Percentiles rank a stretch among this genome's conserved stretches.
Conservation (phyloP, 2,329 filamentous ascomycete species). For the Phaeoacremonium minimum region DNA sequence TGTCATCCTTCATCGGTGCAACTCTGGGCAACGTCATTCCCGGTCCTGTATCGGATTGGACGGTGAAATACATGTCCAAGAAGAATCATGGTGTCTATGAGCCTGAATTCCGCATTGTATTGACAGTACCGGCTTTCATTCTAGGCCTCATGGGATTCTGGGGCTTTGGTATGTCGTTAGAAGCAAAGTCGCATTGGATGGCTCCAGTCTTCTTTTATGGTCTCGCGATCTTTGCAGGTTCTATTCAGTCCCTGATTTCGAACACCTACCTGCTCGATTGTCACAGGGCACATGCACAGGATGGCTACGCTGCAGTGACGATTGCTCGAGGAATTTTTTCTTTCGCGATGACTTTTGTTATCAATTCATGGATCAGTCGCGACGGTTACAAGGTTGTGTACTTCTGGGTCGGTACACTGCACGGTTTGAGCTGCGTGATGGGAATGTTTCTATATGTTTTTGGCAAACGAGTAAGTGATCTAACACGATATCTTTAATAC, state of each 20-base stretch:
- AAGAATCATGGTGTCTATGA: constrained; percentile 1
- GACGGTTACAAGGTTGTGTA: constrained; percentile 4
- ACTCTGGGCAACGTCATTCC: background rate
- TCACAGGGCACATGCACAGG: constrained; percentile 9
- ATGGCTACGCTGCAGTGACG: constrained; percentile 11
- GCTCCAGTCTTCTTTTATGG: constrained; percentile 11
- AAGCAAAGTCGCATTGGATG: constrained; percentile 5
- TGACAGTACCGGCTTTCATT: background rate
- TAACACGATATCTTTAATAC: background rate
- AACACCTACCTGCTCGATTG: constrained; percentile 12
- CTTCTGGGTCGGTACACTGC: constrained; percentile 9
- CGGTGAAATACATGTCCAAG: background rate
- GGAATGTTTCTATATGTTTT: constrained; percentile 8
- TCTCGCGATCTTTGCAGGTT: constrained; percentile 8
- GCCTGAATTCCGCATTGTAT: background rate
- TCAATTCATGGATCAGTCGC: background rate
- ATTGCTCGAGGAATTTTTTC: constrained; percentile 5
- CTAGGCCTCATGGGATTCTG: constrained; percentile 1
- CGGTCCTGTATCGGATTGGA: background rate
- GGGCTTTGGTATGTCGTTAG: background rate
- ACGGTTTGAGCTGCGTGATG: constrained; percentile 8
- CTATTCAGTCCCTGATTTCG: constrained; percentile 6
- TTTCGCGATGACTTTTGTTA: constrained; percentile 10
- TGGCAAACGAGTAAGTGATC: constrained; percentile 4
- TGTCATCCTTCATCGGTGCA: background rate